Percentiles rank a stretch among this genome's conserved stretches.
Conservation (phyloP, 108 stramenopile species). For the Mayamaea pseudoterrestris region DNA sequence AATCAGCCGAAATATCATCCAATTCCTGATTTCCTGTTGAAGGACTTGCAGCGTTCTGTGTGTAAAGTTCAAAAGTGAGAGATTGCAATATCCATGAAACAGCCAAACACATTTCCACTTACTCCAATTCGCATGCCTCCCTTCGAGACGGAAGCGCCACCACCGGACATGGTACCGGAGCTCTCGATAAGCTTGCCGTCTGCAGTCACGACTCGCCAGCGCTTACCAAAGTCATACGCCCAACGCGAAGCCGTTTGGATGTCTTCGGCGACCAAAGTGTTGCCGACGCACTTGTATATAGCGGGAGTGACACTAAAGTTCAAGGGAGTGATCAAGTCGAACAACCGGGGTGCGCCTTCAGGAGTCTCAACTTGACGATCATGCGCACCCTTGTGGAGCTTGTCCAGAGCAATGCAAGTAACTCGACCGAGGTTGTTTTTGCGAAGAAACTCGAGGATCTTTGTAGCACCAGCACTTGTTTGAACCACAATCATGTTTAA, state of each 20-base stretch:
- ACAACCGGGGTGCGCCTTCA: slow-evolving; percentile 80
- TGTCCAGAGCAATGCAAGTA: slow-evolving; percentile 91
- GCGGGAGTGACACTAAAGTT: slow-evolving; percentile 75
- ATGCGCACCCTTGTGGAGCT: slow-evolving; percentile 84
- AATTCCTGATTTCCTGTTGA: slow-evolving; percentile 17
- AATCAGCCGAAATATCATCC: slow-evolving; percentile 30
- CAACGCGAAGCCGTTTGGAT: slow-evolving; percentile 84
- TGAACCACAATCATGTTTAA: slow-evolving; percentile 95
- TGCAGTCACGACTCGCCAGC: slow-evolving; percentile 90
- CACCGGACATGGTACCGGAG: slow-evolving; percentile 97
- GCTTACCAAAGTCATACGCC: slow-evolving; percentile 86
- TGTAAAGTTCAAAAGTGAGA: slow-evolving; percentile 2
- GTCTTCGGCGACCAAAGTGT: slow-evolving; percentile 95
- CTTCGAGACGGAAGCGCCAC: slow-evolving; percentile 72
- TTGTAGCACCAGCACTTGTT: slow-evolving; percentile 87
- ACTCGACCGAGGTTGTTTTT: slow-evolving; percentile 87
- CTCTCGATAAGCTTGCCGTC: slow-evolving; percentile 95
- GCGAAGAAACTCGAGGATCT: slow-evolving; percentile 85
- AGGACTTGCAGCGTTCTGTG: slow-evolving; percentile 38
- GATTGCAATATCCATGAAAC: not conserved
- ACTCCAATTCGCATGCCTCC: slow-evolving; percentile 80
- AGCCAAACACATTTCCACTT: slow-evolving; percentile 14
- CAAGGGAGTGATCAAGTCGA: slow-evolving; percentile 74
- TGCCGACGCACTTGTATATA: slow-evolving; percentile 86
- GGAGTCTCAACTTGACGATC: slow-evolving; percentile 77